These are phyloP conservation scores for Plantago ovata DNA, from an alignment of 257 asterid genomes.

Conservation along the genomic window DNA sequence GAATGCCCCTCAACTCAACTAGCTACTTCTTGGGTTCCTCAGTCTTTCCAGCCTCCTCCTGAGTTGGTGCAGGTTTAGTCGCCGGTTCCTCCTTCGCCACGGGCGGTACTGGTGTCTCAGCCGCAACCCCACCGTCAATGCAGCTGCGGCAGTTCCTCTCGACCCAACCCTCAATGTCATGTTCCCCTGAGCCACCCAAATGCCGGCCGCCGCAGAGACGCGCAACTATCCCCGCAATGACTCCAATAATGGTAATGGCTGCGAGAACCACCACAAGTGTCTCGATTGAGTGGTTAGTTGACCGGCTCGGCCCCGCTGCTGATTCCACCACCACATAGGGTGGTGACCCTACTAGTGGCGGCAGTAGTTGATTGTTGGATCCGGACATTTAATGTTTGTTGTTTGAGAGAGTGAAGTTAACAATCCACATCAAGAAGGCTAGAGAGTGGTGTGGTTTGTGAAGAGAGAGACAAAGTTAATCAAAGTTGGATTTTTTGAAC, in stretches of 20 bases:
- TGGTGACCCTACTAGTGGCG: conserved; percentile 65
- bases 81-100: conserved; percentile 4
- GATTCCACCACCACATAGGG: conserved; percentile 30
- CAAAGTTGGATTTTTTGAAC: too few species aligned
- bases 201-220: conserved; percentile 76
- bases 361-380: conserved; percentile 43
- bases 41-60: too few species aligned
- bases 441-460: too few species aligned
- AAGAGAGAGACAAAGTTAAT: too few species aligned
- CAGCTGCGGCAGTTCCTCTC: conserved; percentile 77
- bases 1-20: too few species aligned
- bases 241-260: conserved; percentile 66
- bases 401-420: too few species aligned
- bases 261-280: conserved; percentile 82
- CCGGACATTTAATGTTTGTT: conserved; percentile 13
- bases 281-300: conserved; percentile 64
- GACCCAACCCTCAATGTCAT: conserved; percentile 81
- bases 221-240: conserved; percentile 66
- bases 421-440: too few species aligned
- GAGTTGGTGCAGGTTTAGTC: too few species aligned
- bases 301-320: conserved; percentile 31
- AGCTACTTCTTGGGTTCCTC: too few species aligned
- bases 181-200: conserved; percentile 64
- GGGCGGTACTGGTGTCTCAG: conserved; percentile 25
- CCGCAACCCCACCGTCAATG: conserved; percentile 55